phyloP scores from a whole-genome alignment of 108 stramenopile species.

The Cyclostephanos invisitatus region DNA sequence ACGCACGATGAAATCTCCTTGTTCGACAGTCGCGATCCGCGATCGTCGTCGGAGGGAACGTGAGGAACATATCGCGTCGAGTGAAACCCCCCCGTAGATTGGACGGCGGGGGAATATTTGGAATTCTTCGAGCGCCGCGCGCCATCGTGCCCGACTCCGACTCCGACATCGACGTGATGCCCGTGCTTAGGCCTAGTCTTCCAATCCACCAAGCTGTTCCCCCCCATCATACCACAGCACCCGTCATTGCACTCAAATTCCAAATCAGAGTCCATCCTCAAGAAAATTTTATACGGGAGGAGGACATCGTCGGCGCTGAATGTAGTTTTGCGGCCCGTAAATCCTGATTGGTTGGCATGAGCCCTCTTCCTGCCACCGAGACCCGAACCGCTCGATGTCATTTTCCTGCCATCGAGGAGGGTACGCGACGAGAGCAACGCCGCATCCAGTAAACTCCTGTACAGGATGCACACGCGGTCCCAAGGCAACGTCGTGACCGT shows the following conservation, averaged over 20 bases:
- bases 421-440: constrained; percentile 26
- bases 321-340: constrained; percentile 23
- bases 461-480: constrained; percentile 36
- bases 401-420: constrained; percentile 2
- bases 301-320: constrained; percentile 39
- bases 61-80: constrained; percentile 27
- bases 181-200: constrained; percentile 36
- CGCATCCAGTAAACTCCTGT: constrained; percentile 37
- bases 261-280: constrained; percentile 25
- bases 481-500: constrained; percentile 16
- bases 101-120: background rate
- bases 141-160: background rate
- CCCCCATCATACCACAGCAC: constrained; percentile 11
- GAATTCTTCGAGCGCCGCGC: background rate
- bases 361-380: constrained; percentile 4
- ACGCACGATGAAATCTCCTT: constrained; percentile 41
- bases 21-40: constrained; percentile 35
- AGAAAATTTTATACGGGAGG: constrained; percentile 42
- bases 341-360: constrained; percentile 41
- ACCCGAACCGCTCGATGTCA: background rate
- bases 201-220: constrained; percentile 37
- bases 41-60: constrained; percentile 20
- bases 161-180: constrained; percentile 32
- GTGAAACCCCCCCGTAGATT: constrained; percentile 7
- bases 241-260: constrained; percentile 38